Evolutionary conservation across 2,329 filamentous ascomycete species (phyloP).

Genomic region (Alternaria triticimaculans): DNA sequence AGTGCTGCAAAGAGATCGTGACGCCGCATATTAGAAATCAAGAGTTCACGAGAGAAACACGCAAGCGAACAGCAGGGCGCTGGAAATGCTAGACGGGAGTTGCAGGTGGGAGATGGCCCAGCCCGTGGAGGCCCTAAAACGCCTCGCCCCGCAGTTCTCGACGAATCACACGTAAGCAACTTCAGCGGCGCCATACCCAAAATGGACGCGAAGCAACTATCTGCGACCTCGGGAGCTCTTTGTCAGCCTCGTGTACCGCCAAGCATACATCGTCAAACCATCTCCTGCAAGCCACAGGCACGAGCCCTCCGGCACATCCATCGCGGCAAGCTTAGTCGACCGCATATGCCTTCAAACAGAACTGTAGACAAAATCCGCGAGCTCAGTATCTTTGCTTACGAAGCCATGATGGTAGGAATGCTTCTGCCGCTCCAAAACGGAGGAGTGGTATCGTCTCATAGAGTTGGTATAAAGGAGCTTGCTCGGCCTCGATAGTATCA

Average conservation of each 20-base stretch:
- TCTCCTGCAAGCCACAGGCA: background rate
- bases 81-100: background rate
- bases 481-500: background rate
- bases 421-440: background rate
- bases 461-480: background rate
- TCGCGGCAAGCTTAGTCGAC: background rate
- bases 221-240: constrained; percentile 10
- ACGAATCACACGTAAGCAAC: background rate
- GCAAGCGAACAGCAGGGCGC: background rate
- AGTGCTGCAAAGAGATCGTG: background rate
- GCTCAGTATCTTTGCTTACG: background rate
- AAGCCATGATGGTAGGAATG: background rate
- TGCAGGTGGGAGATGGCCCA: background rate
- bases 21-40: background rate
- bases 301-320: background rate
- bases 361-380: background rate
- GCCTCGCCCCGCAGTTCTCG: background rate
- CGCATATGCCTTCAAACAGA: background rate
- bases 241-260: background rate
- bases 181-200: background rate
- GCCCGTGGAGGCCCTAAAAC: background rate
- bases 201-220: constrained; percentile 7
- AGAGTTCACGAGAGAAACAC: background rate
- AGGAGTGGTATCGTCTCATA: background rate
- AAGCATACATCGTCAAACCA: background rate